phyloP scores from a whole-genome alignment of 805 yeast genomes.

The Priceomyces fermenticarens region DNA sequence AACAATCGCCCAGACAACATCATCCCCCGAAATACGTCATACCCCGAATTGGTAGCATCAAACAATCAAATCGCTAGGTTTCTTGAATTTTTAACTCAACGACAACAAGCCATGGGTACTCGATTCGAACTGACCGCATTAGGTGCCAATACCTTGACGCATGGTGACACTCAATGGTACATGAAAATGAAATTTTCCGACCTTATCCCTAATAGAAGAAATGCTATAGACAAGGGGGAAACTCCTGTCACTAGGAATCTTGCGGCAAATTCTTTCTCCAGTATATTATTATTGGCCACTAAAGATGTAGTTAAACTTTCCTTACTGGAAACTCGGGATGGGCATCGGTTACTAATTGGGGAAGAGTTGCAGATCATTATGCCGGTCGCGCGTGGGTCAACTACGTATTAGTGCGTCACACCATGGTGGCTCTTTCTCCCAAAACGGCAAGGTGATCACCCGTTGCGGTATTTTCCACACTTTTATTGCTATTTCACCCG shows the following conservation, averaged over 20 bases:
- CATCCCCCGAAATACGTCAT: conserved; percentile 1
- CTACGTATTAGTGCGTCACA: too few species aligned
- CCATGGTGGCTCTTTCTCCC: too few species aligned
- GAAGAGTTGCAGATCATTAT: conserved; percentile 3
- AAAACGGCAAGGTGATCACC: too few species aligned
- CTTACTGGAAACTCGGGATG: not conserved
- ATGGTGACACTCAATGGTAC: conserved; percentile 1
- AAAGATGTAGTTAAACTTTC: conserved; percentile 10
- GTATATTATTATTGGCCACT: conserved; percentile 24
- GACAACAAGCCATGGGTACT: conserved; percentile 8
- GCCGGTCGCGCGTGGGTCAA: not conserved
- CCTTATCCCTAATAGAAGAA: conserved; percentile 13
- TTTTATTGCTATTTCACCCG: too few species aligned
- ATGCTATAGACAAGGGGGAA: conserved; percentile 2
- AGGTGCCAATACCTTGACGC: not conserved
- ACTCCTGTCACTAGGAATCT: conserved; percentile 15
- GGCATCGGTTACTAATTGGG: conserved; percentile 5
- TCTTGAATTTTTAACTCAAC: conserved; percentile 8
- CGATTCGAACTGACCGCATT: not conserved
- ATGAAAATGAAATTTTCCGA: conserved; percentile 11
- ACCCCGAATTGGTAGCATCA: conserved; percentile 5
- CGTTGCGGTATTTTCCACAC: too few species aligned
- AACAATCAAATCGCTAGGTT: conserved; percentile 11
- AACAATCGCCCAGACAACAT: conserved; percentile 3
- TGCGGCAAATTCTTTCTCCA: conserved; percentile 27